Evolutionary conservation across 2,329 filamentous ascomycete species (phyloP).

Genomic region (Colletotrichum australisinense): DNA sequence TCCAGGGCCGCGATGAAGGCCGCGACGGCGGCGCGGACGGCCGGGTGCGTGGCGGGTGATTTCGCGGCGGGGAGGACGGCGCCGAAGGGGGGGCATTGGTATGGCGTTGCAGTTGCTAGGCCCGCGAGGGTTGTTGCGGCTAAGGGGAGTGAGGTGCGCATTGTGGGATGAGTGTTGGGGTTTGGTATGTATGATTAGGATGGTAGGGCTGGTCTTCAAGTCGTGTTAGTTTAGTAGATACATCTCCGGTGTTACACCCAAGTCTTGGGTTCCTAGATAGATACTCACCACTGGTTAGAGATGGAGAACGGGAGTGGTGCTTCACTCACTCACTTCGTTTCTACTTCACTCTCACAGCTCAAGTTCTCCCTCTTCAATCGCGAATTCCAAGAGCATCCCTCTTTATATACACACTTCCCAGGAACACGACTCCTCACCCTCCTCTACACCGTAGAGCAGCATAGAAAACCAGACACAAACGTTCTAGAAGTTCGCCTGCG

Average conservation of each 20-base stretch:
- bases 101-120: constrained; percentile 6
- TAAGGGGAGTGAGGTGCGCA: constrained; percentile 4
- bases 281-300: background rate
- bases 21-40: constrained; percentile 23
- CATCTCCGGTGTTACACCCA: background rate
- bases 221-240: background rate
- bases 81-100: constrained; percentile 33
- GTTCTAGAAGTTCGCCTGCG: background rate
- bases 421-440: background rate
- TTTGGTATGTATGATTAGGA: background rate
- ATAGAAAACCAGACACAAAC: background rate
- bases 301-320: background rate
- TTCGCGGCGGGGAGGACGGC: constrained; percentile 26
- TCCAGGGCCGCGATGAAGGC: constrained; percentile 23
- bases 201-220: background rate
- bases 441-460: background rate
- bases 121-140: background rate
- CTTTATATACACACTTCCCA: background rate
- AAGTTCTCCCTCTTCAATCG: background rate
- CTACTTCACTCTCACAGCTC: background rate
- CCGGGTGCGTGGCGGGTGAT: constrained; percentile 25
- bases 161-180: background rate
- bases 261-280: background rate
- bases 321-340: background rate
- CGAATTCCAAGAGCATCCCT: background rate